Base-by-base conservation (phyloP, 371 early-diverging fungal genomes). In the Saksenaea vasiformis region DNA sequence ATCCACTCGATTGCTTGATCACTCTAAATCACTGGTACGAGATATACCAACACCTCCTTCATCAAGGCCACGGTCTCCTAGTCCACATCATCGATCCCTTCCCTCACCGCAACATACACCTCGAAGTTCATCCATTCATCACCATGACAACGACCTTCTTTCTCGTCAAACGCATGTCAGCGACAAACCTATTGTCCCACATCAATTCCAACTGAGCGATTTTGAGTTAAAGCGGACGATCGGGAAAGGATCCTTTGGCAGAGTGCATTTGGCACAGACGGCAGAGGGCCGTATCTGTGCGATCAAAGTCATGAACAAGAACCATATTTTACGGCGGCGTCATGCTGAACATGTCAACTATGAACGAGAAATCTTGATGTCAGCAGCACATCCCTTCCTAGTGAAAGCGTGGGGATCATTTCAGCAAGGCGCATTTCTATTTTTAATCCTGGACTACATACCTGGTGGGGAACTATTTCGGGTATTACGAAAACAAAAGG, bases 291-390 rank as follows among this genome's bases (percentile, higher is more conserved):
- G 81, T 58, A 84, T 80, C 68, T 89, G 84, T 71, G 98, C 98
- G 4, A 95, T 97, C 73, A 98, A 98, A 72, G 87, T 93, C 10
- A 74, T 98, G 36, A 90, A 91, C 60, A 98, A 97, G 69, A 87
- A 91, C 11, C 93, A 97, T 66, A 94, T 98, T 88, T 90, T 97
- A 53, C 88, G 92, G 26, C 91, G 93, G 67, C 95, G 95, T 69
- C 95, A 96, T 92, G 93, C 94, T 5, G 88, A 87, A n/a, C 96
- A 95, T 55, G 94, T 94, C 27, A 83, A 94, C 39, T 93, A 95
- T 5, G 97, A 98, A 77, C 86, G 92, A 53, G 87, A 90, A 31
- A 96, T 95, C n/a, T 73, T 98, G 36, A 86, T 89, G 54, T 73
- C 94, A 51, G 85, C 92, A 11, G 81, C 89, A n/a, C 94, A 89